These are phyloP conservation scores for Neospora caninum DNA, from an alignment of 169 alveolate species.

Conservation along the genomic window DNA sequence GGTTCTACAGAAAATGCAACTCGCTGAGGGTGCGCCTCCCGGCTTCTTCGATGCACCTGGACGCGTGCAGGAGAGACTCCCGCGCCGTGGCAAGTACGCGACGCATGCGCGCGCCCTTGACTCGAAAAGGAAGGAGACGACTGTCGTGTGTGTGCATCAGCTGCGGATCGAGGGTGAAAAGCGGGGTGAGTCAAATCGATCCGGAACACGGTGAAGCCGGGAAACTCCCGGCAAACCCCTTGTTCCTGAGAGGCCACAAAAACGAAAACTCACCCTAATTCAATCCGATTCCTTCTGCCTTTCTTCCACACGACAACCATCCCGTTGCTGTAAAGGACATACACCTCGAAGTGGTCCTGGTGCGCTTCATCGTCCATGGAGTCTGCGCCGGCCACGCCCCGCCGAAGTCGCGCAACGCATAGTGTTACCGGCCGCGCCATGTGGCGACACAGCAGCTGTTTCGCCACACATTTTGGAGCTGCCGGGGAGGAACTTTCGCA, in stretches of 20 bases:
- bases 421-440: not conserved
- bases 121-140: too few species aligned
- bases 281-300: not conserved
- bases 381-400: not conserved
- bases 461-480: not conserved
- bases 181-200: too few species aligned
- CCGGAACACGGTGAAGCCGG: too few species aligned
- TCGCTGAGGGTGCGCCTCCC: too few species aligned
- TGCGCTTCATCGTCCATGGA: not conserved
- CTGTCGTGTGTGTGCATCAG: too few species aligned
- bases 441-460: constrained; percentile 8
- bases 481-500: not conserved
- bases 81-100: too few species aligned
- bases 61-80: too few species aligned
- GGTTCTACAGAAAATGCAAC: too few species aligned
- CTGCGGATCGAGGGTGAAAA: too few species aligned
- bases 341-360: not conserved
- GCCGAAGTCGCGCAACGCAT: not conserved
- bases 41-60: too few species aligned
- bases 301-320: constrained; percentile 8
- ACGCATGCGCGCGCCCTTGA: too few species aligned
- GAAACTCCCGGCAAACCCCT: not conserved
- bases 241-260: too few species aligned
- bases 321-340: constrained; percentile 38
- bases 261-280: not conserved